Conservation (phyloP, 192 early-diverging fungal species). For the Gaertneriomyces semiglobifer region DNA sequence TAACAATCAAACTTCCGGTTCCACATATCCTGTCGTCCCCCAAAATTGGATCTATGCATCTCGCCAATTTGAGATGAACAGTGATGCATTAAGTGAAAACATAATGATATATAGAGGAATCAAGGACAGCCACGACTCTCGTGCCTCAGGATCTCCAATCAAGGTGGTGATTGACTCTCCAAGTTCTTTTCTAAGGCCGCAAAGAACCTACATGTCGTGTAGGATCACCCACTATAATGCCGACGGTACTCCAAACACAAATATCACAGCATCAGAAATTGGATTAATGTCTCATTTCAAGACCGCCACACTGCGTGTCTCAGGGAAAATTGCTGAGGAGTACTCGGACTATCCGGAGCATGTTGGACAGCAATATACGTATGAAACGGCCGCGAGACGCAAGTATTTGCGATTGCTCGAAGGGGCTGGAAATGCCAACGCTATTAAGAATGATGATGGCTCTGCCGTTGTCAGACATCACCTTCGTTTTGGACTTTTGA, state of each 20-base stretch:
- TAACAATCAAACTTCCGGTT: no score
- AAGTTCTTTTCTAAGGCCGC: not conserved
- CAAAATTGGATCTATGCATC: not conserved
- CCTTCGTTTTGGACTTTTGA: not conserved
- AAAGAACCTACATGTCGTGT: not conserved
- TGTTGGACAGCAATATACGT: not conserved
- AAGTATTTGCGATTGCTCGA: not conserved
- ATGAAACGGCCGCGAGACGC: not conserved
- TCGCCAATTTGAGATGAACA: no score
- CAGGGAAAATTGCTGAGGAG: not conserved
- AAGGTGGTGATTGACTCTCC: not conserved
- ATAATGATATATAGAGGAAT: not conserved
- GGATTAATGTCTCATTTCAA: not conserved
- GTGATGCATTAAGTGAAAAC: conserved; percentile 7
- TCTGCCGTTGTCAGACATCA: not conserved
- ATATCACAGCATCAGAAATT: not conserved
- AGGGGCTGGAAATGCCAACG: not conserved
- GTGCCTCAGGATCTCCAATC: not conserved
- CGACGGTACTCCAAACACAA: not conserved
- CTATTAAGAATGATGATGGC: not conserved
- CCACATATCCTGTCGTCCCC: not conserved
- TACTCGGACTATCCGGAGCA: not conserved
- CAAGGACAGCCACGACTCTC: not conserved
- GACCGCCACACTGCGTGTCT: not conserved
- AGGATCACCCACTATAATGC: not conserved